A percentile compares a stretch with the other conserved stretches of the same genome.
Conservation (phyloP, 768 basidiomycete genomes). For the Lactarius trivialis region DNA sequence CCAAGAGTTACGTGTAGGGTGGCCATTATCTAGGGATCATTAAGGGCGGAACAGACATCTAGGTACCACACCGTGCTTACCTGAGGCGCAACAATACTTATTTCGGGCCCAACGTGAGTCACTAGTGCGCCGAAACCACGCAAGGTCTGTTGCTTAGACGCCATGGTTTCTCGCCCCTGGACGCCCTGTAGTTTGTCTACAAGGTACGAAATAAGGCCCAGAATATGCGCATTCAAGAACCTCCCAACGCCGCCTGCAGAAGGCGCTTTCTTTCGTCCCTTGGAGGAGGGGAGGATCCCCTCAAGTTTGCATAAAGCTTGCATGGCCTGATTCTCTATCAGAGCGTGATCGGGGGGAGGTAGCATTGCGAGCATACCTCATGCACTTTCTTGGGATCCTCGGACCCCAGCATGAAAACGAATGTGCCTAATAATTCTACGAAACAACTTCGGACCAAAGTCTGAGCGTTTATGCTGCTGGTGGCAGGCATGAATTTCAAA, state of each 20-base stretch:
- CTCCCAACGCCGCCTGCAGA: slow-evolving; percentile 38
- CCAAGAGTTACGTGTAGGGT: slow-evolving; percentile 86
- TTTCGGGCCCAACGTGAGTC: slow-evolving; percentile 58
- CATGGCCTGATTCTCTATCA: slow-evolving; percentile 29
- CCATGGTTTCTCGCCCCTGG: slow-evolving; percentile 64
- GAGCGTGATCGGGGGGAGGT: not conserved
- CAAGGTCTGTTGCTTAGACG: slow-evolving; percentile 69
- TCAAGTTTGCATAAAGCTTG: slow-evolving; percentile 42
- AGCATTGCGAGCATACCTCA: slow-evolving; percentile 24
- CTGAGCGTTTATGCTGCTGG: slow-evolving; percentile 36
- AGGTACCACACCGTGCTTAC: slow-evolving; percentile 34
- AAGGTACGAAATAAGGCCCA: slow-evolving; percentile 78
- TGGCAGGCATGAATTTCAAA: slow-evolving; percentile 47
- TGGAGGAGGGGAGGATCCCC: slow-evolving; percentile 27
- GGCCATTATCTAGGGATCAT: slow-evolving; percentile 74
- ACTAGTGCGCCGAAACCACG: slow-evolving; percentile 72
- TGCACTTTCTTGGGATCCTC: slow-evolving; percentile 42
- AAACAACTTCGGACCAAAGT: slow-evolving; percentile 60
- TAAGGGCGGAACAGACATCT: slow-evolving; percentile 11
- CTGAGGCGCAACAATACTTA: slow-evolving; percentile 80
- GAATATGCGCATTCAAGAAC: slow-evolving; percentile 69
- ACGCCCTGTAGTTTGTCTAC: slow-evolving; percentile 85
- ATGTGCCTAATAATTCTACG: slow-evolving; percentile 61
- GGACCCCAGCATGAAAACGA: slow-evolving; percentile 76
- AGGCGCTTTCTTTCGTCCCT: slow-evolving; percentile 27